Conservation (phyloP, 2,329 filamentous ascomycete species). For the Fusarium sarcochroum region DNA sequence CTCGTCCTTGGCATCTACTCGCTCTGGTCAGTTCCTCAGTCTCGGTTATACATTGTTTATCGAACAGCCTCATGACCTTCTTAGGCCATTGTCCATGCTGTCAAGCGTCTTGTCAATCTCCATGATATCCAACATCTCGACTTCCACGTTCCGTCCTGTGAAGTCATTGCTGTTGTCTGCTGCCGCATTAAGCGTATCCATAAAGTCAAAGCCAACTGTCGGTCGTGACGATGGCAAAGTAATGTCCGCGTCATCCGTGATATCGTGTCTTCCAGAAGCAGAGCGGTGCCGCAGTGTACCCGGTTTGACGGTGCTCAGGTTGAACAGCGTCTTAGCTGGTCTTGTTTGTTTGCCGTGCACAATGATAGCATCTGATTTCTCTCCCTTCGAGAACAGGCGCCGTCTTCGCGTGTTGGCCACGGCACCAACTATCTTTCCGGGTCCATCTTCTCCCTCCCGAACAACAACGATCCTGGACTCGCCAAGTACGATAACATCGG, state of each 20-base stretch:
- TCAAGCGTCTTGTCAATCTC: constrained; percentile 74
- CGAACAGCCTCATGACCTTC: constrained; percentile 63
- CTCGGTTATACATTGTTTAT: constrained; percentile 52
- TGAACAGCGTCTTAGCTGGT: constrained; percentile 61
- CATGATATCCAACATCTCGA: constrained; percentile 75
- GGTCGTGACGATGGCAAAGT: constrained; percentile 50
- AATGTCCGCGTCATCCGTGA: constrained; percentile 35
- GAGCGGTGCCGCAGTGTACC: constrained; percentile 54
- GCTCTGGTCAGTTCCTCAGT: constrained; percentile 37
- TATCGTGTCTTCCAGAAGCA: constrained; percentile 48
- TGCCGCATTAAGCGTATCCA: constrained; percentile 65
- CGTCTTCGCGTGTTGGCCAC: constrained; percentile 53
- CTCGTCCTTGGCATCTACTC: constrained; percentile 43
- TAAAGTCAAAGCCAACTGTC: constrained; percentile 63
- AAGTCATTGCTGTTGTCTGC: constrained; percentile 66
- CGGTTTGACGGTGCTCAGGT: constrained; percentile 63
- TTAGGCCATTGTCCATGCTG: constrained; percentile 65
- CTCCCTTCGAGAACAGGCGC: constrained; percentile 56
- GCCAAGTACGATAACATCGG: constrained; percentile 69
- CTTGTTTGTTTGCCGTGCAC: constrained; percentile 63
- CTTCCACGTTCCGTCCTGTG: constrained; percentile 68
- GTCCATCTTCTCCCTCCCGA: constrained; percentile 65
- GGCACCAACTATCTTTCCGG: constrained; percentile 60
- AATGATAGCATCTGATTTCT: constrained; percentile 67
- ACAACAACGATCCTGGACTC: constrained; percentile 70